Evolutionary conservation across 2,329 filamentous ascomycete genomes (phyloP).

Genomic region (Calcarisporium arbuscula): DNA sequence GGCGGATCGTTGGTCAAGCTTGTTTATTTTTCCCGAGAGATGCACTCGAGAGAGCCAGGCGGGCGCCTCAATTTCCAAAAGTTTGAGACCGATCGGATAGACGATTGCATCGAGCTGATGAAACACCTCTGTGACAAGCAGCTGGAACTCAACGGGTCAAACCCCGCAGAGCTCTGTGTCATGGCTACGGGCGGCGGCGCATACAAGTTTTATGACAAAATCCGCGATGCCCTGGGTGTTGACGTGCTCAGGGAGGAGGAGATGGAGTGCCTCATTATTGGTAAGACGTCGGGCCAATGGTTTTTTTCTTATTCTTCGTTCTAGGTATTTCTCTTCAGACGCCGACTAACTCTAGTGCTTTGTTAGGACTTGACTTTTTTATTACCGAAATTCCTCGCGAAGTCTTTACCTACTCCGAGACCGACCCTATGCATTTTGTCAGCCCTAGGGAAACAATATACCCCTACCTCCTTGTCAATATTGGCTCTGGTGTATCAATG

Average conservation of each 20-base stretch:
- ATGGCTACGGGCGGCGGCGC: conserved; percentile 96
- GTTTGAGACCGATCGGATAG: conserved; percentile 93
- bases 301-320: too few relatives aligned
- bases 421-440: conserved; percentile 83
- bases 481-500: conserved; percentile 94
- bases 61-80: conserved; percentile 91
- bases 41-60: conserved; percentile 70
- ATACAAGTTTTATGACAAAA: conserved; percentile 93
- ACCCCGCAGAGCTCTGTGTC: conserved; percentile 69
- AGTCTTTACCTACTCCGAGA: conserved; percentile 93
- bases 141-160: conserved; percentile 65
- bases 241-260: conserved; percentile 91
- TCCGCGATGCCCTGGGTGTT: conserved; percentile 75
- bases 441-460: conserved; percentile 76
- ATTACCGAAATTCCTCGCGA: conserved; percentile 96
- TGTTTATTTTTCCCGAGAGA: conserved; percentile 92
- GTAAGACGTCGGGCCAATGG: too few relatives aligned
- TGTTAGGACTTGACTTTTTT: conserved; percentile 87
- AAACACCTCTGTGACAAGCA: conserved; percentile 78
- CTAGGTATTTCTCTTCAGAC: too few relatives aligned
- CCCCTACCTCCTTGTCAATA: conserved; percentile 96
- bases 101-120: conserved; percentile 91
- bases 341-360: neutral
- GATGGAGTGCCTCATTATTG: conserved; percentile 97
- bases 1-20: conserved; percentile 93